Evolutionary conservation across 164 flowering plant genomes (phyloP).

Genomic region (Vitis riparia): DNA sequence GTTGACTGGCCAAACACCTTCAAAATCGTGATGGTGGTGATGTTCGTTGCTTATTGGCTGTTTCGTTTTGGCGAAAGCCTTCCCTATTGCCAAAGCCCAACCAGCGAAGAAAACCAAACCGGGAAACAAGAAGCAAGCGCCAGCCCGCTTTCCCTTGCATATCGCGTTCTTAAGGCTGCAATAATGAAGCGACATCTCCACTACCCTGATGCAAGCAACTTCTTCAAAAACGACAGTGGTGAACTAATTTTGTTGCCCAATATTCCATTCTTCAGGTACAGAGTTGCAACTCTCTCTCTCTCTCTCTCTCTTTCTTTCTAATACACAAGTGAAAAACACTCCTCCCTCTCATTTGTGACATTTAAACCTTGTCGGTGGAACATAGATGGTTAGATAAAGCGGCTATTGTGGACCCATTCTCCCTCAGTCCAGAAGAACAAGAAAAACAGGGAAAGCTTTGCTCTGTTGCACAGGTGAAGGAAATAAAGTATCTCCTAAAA

Average conservation of each 20-base stretch:
- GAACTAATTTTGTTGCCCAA: not conserved
- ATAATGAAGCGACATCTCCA: not conserved
- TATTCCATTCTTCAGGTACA: not conserved
- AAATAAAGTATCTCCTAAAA: constrained; percentile 22
- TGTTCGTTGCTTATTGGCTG: not conserved
- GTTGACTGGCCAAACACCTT: not conserved
- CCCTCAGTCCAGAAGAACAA: constrained; percentile 1
- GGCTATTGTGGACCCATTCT: constrained; percentile 9
- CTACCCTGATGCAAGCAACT: not conserved
- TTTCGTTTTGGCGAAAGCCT: not conserved
- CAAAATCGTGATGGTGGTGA: not conserved
- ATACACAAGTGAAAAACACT: too few species aligned
- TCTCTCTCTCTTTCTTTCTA: too few species aligned
- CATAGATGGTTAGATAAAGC: constrained; percentile 22
- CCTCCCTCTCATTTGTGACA: too few species aligned
- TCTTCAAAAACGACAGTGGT: not conserved
- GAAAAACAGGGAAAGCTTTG: constrained; percentile 23
- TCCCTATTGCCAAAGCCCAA: not conserved
- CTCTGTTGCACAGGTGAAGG: constrained; percentile 25
- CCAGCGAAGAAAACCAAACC: not conserved
- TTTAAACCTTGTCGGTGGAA: too few species aligned
- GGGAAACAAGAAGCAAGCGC: too few species aligned
- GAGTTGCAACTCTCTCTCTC: too few species aligned
- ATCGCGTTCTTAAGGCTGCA: not conserved
- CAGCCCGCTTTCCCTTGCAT: not conserved